Base-by-base conservation (phyloP, 2,329 filamentous ascomycete species). In the Geosmithia flava region DNA sequence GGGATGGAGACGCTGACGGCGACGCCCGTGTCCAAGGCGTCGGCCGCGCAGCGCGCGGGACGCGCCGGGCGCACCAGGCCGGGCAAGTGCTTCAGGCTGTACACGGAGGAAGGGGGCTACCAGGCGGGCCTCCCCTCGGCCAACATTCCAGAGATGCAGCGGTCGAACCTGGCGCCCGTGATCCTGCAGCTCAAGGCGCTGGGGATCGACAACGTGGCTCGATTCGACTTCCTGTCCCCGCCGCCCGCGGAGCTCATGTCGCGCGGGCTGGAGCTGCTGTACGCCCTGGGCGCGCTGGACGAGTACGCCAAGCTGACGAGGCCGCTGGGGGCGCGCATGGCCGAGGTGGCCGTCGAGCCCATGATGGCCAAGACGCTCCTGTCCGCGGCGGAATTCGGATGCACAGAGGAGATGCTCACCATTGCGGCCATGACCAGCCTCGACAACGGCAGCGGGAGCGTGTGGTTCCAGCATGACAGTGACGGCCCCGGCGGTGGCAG, bases 391-490 rank as follows among this genome's bases (percentile, higher is more conserved):
- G 72, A 75, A 0, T 94, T 95, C 64, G 75, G 74, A 39, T 96
- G 90, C 55, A 68, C 95, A 13, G 83, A 80, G 59, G 91, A 96
- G 63, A 85, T 97, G 47, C 74, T 97, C 23, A 88, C 83, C 2
- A 95, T 97, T 53, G 88, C 91, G 6, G 90, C 93, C 16, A 97
- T 98, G 91, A 86, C 87, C 33, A 93, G 83, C 52, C 70, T 95
- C 0, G 86, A 90, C 51, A 19, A 16, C 41, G 33, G 33, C 33
- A 42, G 41, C 20, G 86, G 87, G 4, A 83, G 78, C 44, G 75
- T 95, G 0, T 97, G 88, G 83, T 80, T 95, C 52, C 76, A 84
- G 30, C 82, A 88, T 55, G 83, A 90, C 20, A 16, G 33, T 11
- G 33, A 37, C n/a, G n/a, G n/a, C n/a, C n/a, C n/a, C n/a, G n/a